phyloP scores from a whole-genome alignment of 108 stramenopile genomes.

The Ochromonas danica region DNA sequence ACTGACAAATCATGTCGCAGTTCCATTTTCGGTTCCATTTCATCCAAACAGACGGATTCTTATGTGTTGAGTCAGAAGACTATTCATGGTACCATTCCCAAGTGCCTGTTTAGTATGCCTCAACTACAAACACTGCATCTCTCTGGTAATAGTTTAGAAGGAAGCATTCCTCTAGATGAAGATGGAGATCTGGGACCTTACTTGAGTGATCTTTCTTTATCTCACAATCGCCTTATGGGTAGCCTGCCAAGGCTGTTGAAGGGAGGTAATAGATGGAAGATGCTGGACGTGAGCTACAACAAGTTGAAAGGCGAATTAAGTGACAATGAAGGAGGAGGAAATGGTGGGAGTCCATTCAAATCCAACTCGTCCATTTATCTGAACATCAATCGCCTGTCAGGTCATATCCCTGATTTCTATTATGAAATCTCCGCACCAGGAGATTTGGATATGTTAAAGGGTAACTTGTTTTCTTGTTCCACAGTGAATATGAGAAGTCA shows the following conservation, averaged over 20 bases:
- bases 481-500: background rate
- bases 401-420: background rate
- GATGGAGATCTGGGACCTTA: background rate
- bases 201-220: background rate
- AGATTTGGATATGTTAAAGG: background rate
- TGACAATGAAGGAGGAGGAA: too few relatives aligned
- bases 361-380: background rate
- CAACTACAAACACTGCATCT: background rate
- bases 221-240: background rate
- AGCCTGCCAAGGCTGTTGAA: background rate
- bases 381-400: slow-evolving; percentile 20
- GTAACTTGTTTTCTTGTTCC: background rate
- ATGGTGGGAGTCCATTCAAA: background rate
- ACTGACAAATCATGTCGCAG: background rate
- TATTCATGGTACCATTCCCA: background rate
- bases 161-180: background rate
- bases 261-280: background rate
- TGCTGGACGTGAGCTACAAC: background rate
- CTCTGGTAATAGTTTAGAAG: background rate
- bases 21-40: background rate
- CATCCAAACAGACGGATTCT: background rate
- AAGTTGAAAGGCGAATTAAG: background rate
- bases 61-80: background rate
- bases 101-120: background rate
- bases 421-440: background rate